phyloP scores from a whole-genome alignment of 345 rosid species.

The Eutrema yunnanense region DNA sequence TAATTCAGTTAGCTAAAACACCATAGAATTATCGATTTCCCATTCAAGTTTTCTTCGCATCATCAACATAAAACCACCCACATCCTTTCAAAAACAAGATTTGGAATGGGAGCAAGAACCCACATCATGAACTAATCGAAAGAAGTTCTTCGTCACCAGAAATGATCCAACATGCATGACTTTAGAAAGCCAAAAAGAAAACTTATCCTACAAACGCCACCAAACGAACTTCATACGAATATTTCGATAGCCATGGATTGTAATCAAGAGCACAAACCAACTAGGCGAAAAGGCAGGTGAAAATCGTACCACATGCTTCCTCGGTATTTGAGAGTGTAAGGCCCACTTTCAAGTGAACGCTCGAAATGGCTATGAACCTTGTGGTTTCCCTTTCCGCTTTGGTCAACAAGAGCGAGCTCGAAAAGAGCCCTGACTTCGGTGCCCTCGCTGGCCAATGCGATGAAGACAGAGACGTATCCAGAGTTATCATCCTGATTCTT shows the following conservation, averaged over 20 bases:
- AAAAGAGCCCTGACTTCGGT: conserved; percentile 90
- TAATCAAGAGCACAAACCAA: background rate
- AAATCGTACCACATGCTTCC: conserved; percentile 93
- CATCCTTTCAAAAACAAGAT: background rate
- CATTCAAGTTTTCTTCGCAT: background rate
- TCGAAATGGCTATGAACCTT: conserved; percentile 93
- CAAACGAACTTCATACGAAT: background rate
- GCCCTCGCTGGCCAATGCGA: conserved; percentile 88
- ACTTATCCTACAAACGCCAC: background rate
- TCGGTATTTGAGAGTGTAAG: conserved; percentile 68
- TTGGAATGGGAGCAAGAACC: background rate
- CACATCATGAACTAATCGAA: background rate
- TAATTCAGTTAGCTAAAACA: background rate
- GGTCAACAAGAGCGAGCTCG: conserved; percentile 81
- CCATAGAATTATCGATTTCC: background rate
- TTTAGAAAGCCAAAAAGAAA: background rate
- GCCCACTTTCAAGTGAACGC: conserved; percentile 80
- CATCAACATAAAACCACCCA: background rate
- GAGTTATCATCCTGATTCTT: conserved; percentile 74
- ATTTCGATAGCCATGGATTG: background rate
- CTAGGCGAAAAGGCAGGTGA: background rate
- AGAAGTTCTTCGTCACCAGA: background rate
- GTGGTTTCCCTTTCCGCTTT: conserved; percentile 84
- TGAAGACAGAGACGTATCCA: conserved; percentile 74
- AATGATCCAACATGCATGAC: conserved; percentile 3